These are phyloP conservation scores for Aspergillus panamensis DNA, from an alignment of 495 filamentous ascomycete species.

Conservation along the genomic window DNA sequence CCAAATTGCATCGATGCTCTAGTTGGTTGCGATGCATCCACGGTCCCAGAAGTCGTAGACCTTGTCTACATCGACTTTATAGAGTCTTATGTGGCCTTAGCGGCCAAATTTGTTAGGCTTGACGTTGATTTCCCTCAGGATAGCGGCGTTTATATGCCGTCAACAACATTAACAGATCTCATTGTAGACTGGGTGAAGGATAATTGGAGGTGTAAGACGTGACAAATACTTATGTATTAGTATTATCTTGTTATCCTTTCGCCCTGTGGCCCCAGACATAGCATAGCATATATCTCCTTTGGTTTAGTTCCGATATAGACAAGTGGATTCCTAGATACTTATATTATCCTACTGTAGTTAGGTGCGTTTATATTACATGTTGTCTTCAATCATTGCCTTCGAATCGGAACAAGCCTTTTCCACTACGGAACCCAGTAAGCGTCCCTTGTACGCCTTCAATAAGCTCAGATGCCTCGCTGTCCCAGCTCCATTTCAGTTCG, in stretches of 20 bases:
- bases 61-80: constrained; percentile 91
- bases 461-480: constrained; percentile 62
- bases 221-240: neutral
- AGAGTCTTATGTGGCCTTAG: constrained; percentile 70
- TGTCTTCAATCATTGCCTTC: constrained; percentile 40
- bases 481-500: constrained; percentile 74
- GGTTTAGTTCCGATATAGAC: neutral
- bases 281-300: neutral
- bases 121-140: constrained; percentile 51
- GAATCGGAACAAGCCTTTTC: constrained; percentile 90
- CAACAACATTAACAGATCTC: constrained; percentile 65
- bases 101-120: constrained; percentile 63
- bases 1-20: constrained; percentile 78
- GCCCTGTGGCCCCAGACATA: neutral
- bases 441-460: constrained; percentile 68
- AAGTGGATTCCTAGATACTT: neutral
- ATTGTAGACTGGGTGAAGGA: constrained; percentile 73
- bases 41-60: constrained; percentile 66
- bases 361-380: constrained; percentile 17
- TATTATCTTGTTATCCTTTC: neutral
- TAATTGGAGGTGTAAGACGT: constrained; percentile 59
- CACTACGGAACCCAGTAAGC: constrained; percentile 72
- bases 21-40: constrained; percentile 47
- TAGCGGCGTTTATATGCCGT: constrained; percentile 62
- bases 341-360: neutral